phyloP scores from a whole-genome alignment of 106 monocot species.

The Phalaenopsis aphrodite region DNA sequence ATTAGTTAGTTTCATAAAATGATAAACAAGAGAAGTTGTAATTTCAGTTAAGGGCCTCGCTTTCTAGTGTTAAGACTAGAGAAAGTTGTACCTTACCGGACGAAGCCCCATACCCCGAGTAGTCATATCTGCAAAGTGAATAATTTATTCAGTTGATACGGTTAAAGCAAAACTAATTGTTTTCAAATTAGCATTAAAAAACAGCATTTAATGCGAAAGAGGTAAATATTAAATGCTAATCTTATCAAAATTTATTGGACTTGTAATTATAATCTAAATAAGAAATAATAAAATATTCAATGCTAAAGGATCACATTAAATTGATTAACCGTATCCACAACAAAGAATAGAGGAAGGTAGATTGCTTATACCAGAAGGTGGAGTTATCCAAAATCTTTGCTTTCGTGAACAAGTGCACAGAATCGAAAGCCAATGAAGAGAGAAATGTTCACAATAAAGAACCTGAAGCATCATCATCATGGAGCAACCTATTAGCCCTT shows the following conservation, averaged over 20 bases:
- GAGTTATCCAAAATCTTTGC: too few relatives aligned
- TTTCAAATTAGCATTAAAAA: constrained; percentile 1
- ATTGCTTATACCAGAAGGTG: too few relatives aligned
- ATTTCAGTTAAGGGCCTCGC: too few relatives aligned
- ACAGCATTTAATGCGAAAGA: neutral
- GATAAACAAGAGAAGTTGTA: neutral
- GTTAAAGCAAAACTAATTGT: neutral
- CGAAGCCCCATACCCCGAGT: constrained; percentile 81
- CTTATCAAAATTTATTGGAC: neutral
- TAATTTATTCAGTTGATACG: neutral
- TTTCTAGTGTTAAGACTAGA: constrained; percentile 4
- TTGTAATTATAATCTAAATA: neutral
- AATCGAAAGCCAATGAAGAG: neutral
- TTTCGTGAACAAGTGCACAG: neutral
- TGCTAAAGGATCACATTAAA: too few relatives aligned
- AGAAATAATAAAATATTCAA: neutral
- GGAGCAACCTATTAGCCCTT: neutral
- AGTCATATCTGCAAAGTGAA: constrained; percentile 58
- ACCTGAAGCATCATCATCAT: neutral
- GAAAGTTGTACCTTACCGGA: constrained; percentile 52
- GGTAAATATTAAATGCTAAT: neutral
- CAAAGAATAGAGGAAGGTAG: too few relatives aligned
- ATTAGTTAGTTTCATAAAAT: neutral
- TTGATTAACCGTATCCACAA: too few relatives aligned
- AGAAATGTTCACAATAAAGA: neutral